phyloP scores from a whole-genome alignment of 306 rosid genomes.

The Fagus sylvatica region DNA sequence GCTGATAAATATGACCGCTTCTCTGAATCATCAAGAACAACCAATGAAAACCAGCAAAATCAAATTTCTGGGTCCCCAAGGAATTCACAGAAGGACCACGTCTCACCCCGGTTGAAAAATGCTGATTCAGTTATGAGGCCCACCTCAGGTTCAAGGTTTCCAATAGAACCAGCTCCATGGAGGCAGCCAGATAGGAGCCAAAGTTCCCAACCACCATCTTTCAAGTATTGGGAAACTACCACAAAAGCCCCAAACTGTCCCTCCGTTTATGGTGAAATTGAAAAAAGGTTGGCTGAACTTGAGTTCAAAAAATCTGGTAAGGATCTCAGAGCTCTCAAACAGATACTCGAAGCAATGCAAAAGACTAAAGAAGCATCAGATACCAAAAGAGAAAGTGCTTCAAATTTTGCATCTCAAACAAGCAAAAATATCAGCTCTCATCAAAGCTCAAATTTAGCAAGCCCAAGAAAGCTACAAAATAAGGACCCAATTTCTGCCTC shows the following conservation, averaged over 20 bases:
- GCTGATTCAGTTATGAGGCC: constrained; percentile 39
- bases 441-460: constrained; percentile 43
- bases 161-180: constrained; percentile 52
- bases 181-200: constrained; percentile 44
- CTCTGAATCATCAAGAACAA: constrained; percentile 34
- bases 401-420: constrained; percentile 40
- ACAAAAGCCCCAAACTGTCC: constrained; percentile 39
- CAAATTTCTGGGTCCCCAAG: constrained; percentile 37
- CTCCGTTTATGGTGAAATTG: constrained; percentile 84
- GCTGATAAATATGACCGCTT: constrained; percentile 32
- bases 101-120: constrained; percentile 39
- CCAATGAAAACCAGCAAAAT: constrained; percentile 41
- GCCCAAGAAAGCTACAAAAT: constrained; percentile 40
- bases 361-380: constrained; percentile 49
- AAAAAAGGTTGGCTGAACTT: constrained; percentile 74
- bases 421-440: constrained; percentile 25
- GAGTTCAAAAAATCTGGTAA: constrained; percentile 91
- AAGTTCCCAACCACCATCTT: constrained; percentile 38
- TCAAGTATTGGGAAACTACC: constrained; percentile 44
- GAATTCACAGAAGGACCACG: constrained; percentile 28
- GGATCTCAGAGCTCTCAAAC: constrained; percentile 94
- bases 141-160: constrained; percentile 34
- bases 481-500: constrained; percentile 21
- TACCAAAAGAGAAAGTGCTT: constrained; percentile 50
- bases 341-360: constrained; percentile 90